Percentiles rank a stretch among this genome's conserved stretches.
Evolutionary conservation across 2,329 filamentous ascomycete genomes (phyloP).

Genomic region (Colletotrichum euphorbiae): DNA sequence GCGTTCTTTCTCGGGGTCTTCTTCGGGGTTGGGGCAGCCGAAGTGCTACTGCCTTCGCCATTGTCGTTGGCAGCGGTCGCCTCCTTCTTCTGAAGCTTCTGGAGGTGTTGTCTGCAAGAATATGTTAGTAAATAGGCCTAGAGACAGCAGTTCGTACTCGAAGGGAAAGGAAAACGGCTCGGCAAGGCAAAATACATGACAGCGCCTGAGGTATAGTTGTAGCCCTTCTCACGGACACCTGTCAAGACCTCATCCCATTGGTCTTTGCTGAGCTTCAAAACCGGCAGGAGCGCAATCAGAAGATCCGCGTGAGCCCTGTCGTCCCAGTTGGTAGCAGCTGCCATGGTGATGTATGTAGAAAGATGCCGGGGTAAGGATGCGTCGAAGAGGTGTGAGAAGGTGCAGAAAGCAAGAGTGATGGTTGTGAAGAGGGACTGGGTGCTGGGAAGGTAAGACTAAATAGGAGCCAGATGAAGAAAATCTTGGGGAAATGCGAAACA

Average conservation of each 20-base stretch:
- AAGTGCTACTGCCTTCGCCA: slow-evolving; percentile 16
- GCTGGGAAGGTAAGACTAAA: neutral
- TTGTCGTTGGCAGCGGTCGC: slow-evolving; percentile 44
- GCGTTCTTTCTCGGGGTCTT: slow-evolving; percentile 38
- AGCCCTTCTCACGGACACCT: slow-evolving; percentile 50
- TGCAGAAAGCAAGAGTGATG: neutral
- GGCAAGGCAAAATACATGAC: slow-evolving; percentile 51
- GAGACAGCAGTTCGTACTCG: neutral
- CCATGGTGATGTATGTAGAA: slow-evolving; percentile 12
- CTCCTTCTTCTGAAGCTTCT: slow-evolving; percentile 54
- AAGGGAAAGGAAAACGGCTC: slow-evolving; percentile 29
- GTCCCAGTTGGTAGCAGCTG: slow-evolving; percentile 46
- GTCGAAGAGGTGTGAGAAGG: neutral
- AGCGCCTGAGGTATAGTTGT: slow-evolving; percentile 52
- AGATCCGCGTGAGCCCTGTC: slow-evolving; percentile 54
- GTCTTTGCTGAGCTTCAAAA: slow-evolving; percentile 50
- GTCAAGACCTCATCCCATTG: slow-evolving; percentile 48
- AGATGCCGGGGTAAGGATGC: neutral
- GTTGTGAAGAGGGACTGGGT: too few species aligned
- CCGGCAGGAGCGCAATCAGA: slow-evolving; percentile 51
- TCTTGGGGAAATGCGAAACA: neutral
- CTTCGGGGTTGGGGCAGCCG: slow-evolving; percentile 39
- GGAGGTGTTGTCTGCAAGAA: slow-evolving; percentile 56
- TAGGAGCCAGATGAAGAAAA: slow-evolving; percentile 8
- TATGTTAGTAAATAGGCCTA: slow-evolving; percentile 31